A percentile compares a stretch with the other conserved stretches of the same genome.
Conservation (phyloP, 2,329 filamentous ascomycete species). For the Monilinia aucupariae region DNA sequence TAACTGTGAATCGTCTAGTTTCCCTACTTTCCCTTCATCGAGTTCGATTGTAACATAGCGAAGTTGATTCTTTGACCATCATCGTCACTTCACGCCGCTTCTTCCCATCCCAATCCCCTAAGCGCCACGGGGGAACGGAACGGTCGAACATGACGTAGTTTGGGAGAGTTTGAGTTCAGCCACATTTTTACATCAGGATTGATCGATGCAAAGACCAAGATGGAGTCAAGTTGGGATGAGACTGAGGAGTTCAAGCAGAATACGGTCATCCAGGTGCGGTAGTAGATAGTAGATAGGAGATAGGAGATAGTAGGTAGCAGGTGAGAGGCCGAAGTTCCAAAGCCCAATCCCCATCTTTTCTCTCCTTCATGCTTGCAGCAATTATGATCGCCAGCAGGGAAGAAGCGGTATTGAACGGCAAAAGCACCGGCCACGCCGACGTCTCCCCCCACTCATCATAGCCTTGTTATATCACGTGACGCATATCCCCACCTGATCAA, state of each 20-base stretch:
- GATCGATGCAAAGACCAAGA: no score
- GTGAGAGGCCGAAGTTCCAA: no score
- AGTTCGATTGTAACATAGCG: background rate
- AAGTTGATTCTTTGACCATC: background rate
- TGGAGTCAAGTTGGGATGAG: no score
- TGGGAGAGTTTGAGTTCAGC: no score
- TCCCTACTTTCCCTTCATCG: background rate
- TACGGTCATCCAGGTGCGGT: no score
- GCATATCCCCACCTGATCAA: no score
- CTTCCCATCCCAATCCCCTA: no score
- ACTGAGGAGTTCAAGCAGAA: background rate
- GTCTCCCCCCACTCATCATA: background rate
- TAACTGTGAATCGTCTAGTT: slow-evolving; percentile 9
- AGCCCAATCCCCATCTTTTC: no score
- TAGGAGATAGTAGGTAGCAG: no score
- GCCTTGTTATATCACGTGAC: no score
- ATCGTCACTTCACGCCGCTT: background rate
- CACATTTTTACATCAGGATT: background rate
- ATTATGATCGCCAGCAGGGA: slow-evolving; percentile 15
- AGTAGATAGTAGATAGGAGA: no score
- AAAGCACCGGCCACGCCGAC: background rate
- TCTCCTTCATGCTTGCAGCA: no score
- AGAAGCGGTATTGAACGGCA: background rate
- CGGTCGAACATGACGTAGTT: background rate
- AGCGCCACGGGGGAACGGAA: background rate